Evolutionary conservation across 345 rosid genomes (phyloP), one percentile per base, ranked within the genome.

Genomic region (Salix viminalis): DNA sequence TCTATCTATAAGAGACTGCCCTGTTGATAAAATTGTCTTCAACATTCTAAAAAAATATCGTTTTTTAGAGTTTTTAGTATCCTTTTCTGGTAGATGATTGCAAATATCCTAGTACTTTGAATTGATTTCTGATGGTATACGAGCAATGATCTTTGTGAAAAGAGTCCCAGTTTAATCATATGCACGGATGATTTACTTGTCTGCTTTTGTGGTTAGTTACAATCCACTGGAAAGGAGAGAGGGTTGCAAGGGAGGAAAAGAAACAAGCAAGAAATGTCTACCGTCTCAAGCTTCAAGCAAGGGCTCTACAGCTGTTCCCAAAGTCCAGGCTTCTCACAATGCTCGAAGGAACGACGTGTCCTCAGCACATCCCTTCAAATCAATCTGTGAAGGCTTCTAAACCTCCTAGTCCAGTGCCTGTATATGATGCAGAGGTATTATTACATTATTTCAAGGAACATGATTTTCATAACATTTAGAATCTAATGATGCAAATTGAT

Each of bases 201-300:
- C 60, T 32, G 24, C 18, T 58, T 14, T 26, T 16, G 26, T 73
- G 32, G 21, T n/a, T 75, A 96, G 98, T 79, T 96, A 96, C 82
- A 91, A 92, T 60, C 90, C 98, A 74, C 13, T 86, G 81, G 99
- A 94, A 86, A 91, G 98, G 81, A 92, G 99, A 82, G 99, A 92
- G 79, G 77, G 93, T 74, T 81, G 86, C 85, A 96, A 87, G 77
- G 98, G 99, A 80, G 99, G 97, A 14, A 96, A 92, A 85, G 98
- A 96, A 76, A 87, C 87, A 36, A 78, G 75, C 83, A 96, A 89
- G 85, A 94, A 92, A 86, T 79, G 87, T 74, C 85, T 88, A 76
- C 74, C 86, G 34, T 74, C 94, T 36, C 96, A 88, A 72, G 75
- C 92, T 76, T 85, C 98, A 68, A 72, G 76, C 79, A 96, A 88